Base-by-base conservation (phyloP, 768 basidiomycete genomes). In the Phaeolepiota aurea region DNA sequence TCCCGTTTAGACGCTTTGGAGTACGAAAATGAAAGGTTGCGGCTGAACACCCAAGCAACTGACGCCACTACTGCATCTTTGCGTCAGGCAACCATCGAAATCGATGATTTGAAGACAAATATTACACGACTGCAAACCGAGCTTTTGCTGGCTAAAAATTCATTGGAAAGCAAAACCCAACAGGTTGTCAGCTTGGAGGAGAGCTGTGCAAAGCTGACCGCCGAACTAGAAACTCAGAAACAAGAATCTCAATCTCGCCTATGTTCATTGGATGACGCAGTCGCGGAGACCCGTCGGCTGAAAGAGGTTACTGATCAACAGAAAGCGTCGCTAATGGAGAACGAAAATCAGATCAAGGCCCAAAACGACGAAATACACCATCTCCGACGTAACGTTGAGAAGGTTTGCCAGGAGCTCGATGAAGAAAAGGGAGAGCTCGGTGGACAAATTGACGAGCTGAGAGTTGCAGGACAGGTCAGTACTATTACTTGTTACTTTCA, bases 401-500 rank as follows among this genome's bases (percentile, higher is more conserved):
- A 54, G 13, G 48, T 54, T 1, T 50, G 45, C 19, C 40, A 47
- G 3, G 61, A 67, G 35, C 52, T 69, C 13, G 64, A 68, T 16
- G 61, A 72, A 7, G 87, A 89, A 48, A 71, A 78, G 32, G 65
- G 57, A 33, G 88, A 92, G 50, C 64, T 94, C 23, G 71, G 71
- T 10, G 58, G 54, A 0, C 83, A 91, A 50, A 77, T 96, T 1
- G 85, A 94, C 41, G 87, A 91, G 53, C 71, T 98, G 31, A 74
- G 89, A 21, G 70, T 75, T 47, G 94, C 93, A 18, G 93, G 93
- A 23, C 88, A 93, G 69, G 89, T 88, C 53, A 50, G 69, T 41
- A n/a, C 10, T 10, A 40, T 11, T n/a, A 10, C 12, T 11, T 14
- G 14, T n/a, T 40, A 10, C 22, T 31, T 15, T 46, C 40, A 42